A percentile compares a stretch with the other conserved stretches of the same genome.
Evolutionary conservation across 2,329 filamentous ascomycete genomes (phyloP).

Genomic region (Emergomyces pasteurianus): DNA sequence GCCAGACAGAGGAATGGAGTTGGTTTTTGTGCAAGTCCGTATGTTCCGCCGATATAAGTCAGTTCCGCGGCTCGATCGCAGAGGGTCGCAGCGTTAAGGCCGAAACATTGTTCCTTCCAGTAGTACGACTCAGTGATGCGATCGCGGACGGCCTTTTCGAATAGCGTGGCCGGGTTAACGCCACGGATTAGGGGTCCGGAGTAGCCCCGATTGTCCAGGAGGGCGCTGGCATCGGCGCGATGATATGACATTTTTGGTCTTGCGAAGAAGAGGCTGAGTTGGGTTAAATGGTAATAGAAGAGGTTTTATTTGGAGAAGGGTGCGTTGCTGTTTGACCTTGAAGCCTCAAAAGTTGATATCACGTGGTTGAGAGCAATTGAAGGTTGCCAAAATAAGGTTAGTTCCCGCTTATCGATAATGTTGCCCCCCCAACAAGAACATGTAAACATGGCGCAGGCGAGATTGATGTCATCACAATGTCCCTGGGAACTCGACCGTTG

Average conservation of each 20-base stretch:
- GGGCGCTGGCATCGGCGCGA: constrained; percentile 61
- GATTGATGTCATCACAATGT: not conserved
- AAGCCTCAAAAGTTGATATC: not conserved
- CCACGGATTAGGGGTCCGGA: constrained; percentile 66
- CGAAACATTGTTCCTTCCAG: constrained; percentile 98
- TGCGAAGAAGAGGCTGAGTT: not conserved
- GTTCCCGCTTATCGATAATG: constrained; percentile 2
- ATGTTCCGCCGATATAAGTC: constrained; percentile 74
- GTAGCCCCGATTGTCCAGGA: constrained; percentile 87
- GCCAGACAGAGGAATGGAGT: constrained; percentile 84
- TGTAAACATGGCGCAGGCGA: not conserved
- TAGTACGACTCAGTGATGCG: constrained; percentile 93
- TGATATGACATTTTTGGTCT: constrained; percentile 39
- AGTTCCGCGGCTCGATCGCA: constrained; percentile 84
- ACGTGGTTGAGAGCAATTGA: not conserved
- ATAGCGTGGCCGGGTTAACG: constrained; percentile 86
- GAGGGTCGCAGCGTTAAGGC: constrained; percentile 67
- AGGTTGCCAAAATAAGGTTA: not conserved
- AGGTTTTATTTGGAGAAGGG: no score
- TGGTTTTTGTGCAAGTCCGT: constrained; percentile 71
- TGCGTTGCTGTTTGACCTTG: no score
- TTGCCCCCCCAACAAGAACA: not conserved
- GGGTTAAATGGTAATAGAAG: not conserved
- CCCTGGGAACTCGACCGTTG: not conserved
- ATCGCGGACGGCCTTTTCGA: constrained; percentile 91